Evolutionary conservation across 2,329 filamentous ascomycete genomes (phyloP), one percentile per base, ranked within the genome.

Genomic region (Gremmenia infestans): DNA sequence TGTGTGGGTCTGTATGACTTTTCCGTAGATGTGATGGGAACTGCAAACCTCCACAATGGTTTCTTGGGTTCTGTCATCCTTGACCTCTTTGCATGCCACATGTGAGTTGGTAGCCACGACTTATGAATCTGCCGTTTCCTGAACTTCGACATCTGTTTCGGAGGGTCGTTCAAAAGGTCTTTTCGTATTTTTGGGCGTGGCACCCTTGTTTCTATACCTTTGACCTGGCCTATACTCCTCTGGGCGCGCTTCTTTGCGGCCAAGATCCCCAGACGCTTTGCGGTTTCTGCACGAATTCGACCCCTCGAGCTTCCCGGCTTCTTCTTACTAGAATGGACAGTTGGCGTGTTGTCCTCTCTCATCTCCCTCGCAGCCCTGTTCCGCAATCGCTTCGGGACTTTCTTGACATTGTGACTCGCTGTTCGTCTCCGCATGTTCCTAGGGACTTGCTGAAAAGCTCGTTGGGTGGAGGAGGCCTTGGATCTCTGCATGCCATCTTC

Each of bases 331-430:
- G 78, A 78, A 51, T 85, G 87, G 5, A 92, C 85, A 0, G 84
- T 88, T 0, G 94, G 92, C 0, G 93, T 96, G 61, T 97, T 97
- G 68, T 97, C 93, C 54, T 95, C 89, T 15, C 78, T 77, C 85
- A 96, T 95, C 79, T 95, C 82, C 60, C 72, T 75, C 65, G 77
- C 81, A 1, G 91, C 91, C 63, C 88, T 81, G 40, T 74, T 74
- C 54, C 88, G 81, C 67, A 97, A 73, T 60, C 91, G 78, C 68
- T 86, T 87, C 2, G 94, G 94, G 15, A 99, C 87, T 60, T 88
- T 83, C 73, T 93, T 96, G 37, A 89, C 88, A 79, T 99, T 97
- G 73, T 99, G 94, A 71, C 91, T 96, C 19, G 93, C 94, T 0
- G 93, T 96, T 65, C 94, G 81, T 61, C 94, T 80, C 62, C 94